Conservation (phyloP, 2,329 filamentous ascomycete genomes). For the Colletotrichum zoysiae region DNA sequence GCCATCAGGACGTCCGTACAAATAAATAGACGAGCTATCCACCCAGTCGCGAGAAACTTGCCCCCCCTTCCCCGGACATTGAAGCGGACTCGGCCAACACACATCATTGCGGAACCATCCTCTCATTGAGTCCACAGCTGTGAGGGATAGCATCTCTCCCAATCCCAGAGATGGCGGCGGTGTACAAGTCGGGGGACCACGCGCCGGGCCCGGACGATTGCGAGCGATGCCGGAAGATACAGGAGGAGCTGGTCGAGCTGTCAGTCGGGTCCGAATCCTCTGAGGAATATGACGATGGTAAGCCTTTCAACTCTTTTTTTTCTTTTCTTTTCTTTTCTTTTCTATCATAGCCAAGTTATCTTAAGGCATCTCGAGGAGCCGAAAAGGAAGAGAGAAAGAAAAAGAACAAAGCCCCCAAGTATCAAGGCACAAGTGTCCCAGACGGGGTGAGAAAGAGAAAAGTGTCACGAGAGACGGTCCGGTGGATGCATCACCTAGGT, state of each 20-base stretch:
- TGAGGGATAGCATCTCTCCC: background rate
- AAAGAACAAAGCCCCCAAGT: background rate
- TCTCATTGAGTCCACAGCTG: background rate
- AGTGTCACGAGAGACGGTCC: background rate
- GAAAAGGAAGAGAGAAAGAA: too few relatives aligned
- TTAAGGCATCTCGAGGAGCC: background rate
- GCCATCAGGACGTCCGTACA: conserved; percentile 27
- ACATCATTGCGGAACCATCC: background rate
- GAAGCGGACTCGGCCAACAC: background rate
- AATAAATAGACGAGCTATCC: conserved; percentile 24
- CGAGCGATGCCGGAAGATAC: conserved; percentile 40
- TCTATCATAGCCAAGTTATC: background rate
- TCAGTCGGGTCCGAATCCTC: conserved; percentile 26
- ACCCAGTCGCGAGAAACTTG: conserved; percentile 1
- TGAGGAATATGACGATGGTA: conserved; percentile 39
- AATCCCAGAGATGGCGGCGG: conserved; percentile 7
- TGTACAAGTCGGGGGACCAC: conserved; percentile 22
- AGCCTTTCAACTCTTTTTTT: background rate
- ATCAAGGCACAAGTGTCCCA: background rate
- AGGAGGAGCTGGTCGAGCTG: conserved; percentile 30
- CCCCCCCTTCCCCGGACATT: background rate
- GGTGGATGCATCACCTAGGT: background rate
- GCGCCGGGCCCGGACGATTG: conserved; percentile 26
- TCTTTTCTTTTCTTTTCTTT: background rate
- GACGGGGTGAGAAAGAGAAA: background rate